Percentiles rank a stretch among this genome's conserved stretches.
These are phyloP conservation scores for Capronia epimyces DNA, from an alignment of 2,329 filamentous ascomycete species.

Conservation along the genomic window DNA sequence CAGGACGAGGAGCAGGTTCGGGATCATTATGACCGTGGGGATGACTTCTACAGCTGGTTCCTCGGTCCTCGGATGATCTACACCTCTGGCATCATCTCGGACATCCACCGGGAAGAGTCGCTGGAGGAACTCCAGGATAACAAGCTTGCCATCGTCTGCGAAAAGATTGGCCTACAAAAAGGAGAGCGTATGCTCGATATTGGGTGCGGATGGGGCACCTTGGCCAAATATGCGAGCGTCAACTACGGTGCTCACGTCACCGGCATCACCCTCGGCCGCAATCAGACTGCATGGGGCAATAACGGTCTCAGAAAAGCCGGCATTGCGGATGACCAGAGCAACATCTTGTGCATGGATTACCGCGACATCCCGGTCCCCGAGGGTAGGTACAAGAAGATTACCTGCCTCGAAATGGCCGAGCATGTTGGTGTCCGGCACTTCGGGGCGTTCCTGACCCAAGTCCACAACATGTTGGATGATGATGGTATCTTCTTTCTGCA, in stretches of 20 bases:
- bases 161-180: constrained; percentile 81
- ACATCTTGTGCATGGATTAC: constrained; percentile 94
- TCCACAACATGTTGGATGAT: constrained; percentile 92
- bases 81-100: constrained; percentile 88
- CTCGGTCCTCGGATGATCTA: constrained; percentile 98
- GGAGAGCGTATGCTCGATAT: constrained; percentile 87
- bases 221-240: constrained; percentile 84
- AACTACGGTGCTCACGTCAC: constrained; percentile 84
- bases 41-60: constrained; percentile 99
- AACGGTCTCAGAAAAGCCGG: constrained; percentile 75
- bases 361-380: constrained; percentile 80
- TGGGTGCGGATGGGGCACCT: constrained; percentile 95
- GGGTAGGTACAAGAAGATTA: constrained; percentile 86
- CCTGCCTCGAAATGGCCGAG: constrained; percentile 96
- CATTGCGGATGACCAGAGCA: constrained; percentile 80
- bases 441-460: constrained; percentile 71
- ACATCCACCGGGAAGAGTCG: constrained; percentile 78
- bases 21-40: constrained; percentile 86
- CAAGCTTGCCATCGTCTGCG: constrained; percentile 89
- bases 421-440: constrained; percentile 95
- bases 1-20: constrained; percentile 97
- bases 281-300: constrained; percentile 97
- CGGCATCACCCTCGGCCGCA: constrained; percentile 88
- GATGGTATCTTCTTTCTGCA: constrained; percentile 95
- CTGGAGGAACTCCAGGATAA: constrained; percentile 97